phyloP scores from a whole-genome alignment of 495 filamentous ascomycete species.

The Daldinia concentrica region DNA sequence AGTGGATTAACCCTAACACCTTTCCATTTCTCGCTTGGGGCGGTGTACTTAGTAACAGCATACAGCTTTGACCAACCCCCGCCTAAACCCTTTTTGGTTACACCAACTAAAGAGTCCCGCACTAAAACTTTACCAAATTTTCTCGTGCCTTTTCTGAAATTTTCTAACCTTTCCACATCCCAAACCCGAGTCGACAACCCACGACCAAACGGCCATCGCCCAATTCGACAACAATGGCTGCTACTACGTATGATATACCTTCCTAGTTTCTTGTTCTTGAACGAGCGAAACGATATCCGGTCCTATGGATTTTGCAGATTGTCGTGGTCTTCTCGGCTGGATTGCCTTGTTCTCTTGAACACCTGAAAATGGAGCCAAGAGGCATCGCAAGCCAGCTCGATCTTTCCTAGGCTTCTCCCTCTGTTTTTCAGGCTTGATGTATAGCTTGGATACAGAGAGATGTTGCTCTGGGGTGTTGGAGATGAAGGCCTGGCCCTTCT shows the following conservation, averaged over 20 bases:
- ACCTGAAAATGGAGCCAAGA: conserved; percentile 43
- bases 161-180: conserved; percentile 22
- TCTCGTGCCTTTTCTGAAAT: conserved; percentile 15
- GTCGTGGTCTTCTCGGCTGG: conserved; percentile 83
- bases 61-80: conserved; percentile 4
- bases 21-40: conserved; percentile 31
- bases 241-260: conserved; percentile 71
- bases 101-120: conserved; percentile 6
- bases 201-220: conserved; percentile 43
- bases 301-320: conserved; percentile 65
- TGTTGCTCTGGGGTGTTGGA: conserved; percentile 76
- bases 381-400: conserved; percentile 77
- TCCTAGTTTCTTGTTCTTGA: conserved; percentile 51
- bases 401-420: conserved; percentile 71
- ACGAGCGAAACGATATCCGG: conserved; percentile 63
- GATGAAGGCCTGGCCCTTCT: conserved; percentile 76
- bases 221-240: conserved; percentile 63
- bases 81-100: conserved; percentile 19
- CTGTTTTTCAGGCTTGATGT: conserved; percentile 58
- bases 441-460: conserved; percentile 60
- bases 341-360: conserved; percentile 53
- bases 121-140: conserved; percentile 27
- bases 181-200: conserved; percentile 46
- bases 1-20: conserved; percentile 40
- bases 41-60: conserved; percentile 5